Evolutionary conservation across 2,329 filamentous ascomycete species (phyloP), one percentile per base, ranked within the genome.

Genomic region (Raffaelea arxii): DNA sequence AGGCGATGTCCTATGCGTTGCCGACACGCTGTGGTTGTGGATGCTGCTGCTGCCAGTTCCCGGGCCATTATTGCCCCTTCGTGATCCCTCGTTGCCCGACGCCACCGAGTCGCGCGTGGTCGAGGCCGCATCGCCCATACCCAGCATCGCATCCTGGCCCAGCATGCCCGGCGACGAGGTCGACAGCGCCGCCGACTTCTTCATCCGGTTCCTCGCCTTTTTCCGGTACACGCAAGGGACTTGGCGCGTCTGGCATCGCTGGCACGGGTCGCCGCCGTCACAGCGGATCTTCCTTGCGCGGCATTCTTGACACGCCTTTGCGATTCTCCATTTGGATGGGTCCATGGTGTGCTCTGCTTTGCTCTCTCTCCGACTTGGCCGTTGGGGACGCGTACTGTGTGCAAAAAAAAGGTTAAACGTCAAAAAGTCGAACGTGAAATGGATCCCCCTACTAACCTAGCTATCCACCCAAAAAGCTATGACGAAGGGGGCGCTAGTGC

Each of bases 301-400:
- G 32, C 52, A 54, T 32, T 52, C 50, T 40, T 54, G 46, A 32
- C 52, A 54, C 4, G 52, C 52, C 46, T 53, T 53, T 23, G 49
- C 40, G 25, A 52, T 53, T 38, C 50, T 46, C 45, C 49, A 43
- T 41, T 52, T 52, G 6, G 48, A 42, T 12, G 44, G 43, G 40
- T 49, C 51, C 49, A 51, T 53, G 24, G 12, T 11, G n/a, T 43
- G 24, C 21, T 32, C 27, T 36, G 32, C 32, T 36, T 7, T 51
- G 43, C 36, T 25, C n/a, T n/a, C n/a, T n/a, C n/a, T n/a, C n/a
- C n/a, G n/a, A n/a, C n/a, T n/a, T n/a, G n/a, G n/a, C n/a, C n/a
- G n/a, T n/a, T n/a, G n/a, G n/a, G n/a, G n/a, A n/a, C n/a, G n/a
- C n/a, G n/a, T n/a, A n/a, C n/a, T n/a, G n/a, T n/a, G n/a, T n/a